Evolutionary conservation across 2,329 filamentous ascomycete species (phyloP), one percentile per base, ranked within the genome.

Genomic region (Xylariaceae sp.): DNA sequence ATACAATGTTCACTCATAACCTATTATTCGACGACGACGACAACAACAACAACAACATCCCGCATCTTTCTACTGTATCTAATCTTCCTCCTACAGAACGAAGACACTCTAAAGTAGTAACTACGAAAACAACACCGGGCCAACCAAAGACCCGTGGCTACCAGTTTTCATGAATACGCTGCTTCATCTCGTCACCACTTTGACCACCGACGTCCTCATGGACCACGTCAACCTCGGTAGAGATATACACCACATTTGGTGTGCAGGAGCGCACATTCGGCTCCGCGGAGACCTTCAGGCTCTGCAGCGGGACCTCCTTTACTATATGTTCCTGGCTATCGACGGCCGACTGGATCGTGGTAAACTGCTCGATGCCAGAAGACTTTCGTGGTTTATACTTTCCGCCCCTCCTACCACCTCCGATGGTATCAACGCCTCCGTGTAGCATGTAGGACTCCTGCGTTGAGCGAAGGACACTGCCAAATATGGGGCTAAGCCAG

Each of bases 401-500:
- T 40, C 48, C 36, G 28, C 33, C 17, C 17, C 24, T 36, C 26
- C 19, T 40, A 21, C 49, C 33, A n/a, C 48, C 43, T 8, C 55
- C 55, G 29, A 58, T 58, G 14, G 55, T 58, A 3, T 19, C 28
- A 12, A 19, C 21, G 4, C 37, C 45, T 19, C 43, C 43, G 23
- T 26, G 24, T 4, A 12, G 16, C 9, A 31, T 29, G 24, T 26
- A 49, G 16, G 19, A n/a, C 29, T 44, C 48, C 9, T 40, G 55
- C 7, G 21, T 58, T 28, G 55, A 53, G 19, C 43, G n/a, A 21
- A 58, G 12, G 21, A n/a, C 12, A 24, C 14, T 53, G 24, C 66
- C 66, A 4, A 77, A 26, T 7, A 67, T 17, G 1, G 74, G 76
- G 2, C 61, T 64, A 12, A 78, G 65, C 72, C 72, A 75, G 40